Conservation (phyloP, 495 filamentous ascomycete genomes). For the Xylaria grammica region DNA sequence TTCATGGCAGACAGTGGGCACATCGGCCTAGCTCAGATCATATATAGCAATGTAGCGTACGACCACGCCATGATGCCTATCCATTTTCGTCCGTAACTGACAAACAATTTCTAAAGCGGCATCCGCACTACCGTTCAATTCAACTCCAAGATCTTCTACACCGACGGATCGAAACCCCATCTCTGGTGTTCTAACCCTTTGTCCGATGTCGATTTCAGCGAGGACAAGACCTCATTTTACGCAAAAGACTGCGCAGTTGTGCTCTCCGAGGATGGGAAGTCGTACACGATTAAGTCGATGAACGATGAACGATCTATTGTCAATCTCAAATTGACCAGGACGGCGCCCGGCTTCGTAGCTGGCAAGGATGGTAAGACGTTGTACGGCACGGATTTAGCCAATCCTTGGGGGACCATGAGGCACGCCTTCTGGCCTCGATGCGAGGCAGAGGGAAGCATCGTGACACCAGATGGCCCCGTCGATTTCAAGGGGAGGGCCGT, state of each 20-base stretch:
- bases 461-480: slow-evolving; percentile 81
- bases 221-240: slow-evolving; percentile 79
- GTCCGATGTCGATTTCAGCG: slow-evolving; percentile 78
- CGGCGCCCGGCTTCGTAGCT: slow-evolving; percentile 79
- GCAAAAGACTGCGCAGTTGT: slow-evolving; percentile 82
- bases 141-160: slow-evolving; percentile 87
- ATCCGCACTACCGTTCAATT: slow-evolving; percentile 90
- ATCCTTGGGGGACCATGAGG: slow-evolving; percentile 91
- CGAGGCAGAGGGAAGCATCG: slow-evolving; percentile 77
- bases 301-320: slow-evolving; percentile 77
- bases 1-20: slow-evolving; percentile 78
- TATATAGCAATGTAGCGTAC: slow-evolving; percentile 97
- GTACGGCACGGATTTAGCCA: slow-evolving; percentile 80
- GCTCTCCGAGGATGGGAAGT: slow-evolving; percentile 79
- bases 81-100: slow-evolving; percentile 20
- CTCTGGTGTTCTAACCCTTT: slow-evolving; percentile 84
- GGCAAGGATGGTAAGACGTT: slow-evolving; percentile 85
- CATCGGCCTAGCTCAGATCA: slow-evolving; percentile 82
- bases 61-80: slow-evolving; percentile 36
- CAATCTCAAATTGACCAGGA: slow-evolving; percentile 78
- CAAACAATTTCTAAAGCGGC: slow-evolving; percentile 61
- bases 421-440: slow-evolving; percentile 94
- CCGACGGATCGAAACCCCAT: slow-evolving; percentile 64
- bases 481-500: slow-evolving; percentile 80
- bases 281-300: slow-evolving; percentile 84